Evolutionary conservation across 2,329 filamentous ascomycete species (phyloP), one percentile per base, ranked within the genome.

Genomic region (Bisporella sp.): DNA sequence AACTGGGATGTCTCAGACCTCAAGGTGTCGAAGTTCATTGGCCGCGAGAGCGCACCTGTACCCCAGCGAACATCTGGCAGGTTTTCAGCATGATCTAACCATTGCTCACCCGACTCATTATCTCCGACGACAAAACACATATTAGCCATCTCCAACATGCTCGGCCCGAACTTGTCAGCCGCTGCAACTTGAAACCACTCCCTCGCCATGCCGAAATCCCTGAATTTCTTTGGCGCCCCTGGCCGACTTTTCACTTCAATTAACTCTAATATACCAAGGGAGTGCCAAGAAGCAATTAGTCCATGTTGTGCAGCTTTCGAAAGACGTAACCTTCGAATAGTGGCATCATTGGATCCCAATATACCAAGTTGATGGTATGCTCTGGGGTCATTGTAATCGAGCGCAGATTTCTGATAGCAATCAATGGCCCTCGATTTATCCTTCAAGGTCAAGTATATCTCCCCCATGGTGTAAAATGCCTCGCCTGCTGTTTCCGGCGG

Each of bases 141-240:
- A 37, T 45, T 35, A 29, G 58, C 61, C 49, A 65, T 37, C 46
- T 60, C 62, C 43, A 65, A 29, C 58, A 64, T 62, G 42, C 61
- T 62, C 31, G 52, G 31, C 0, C 59, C 58, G 51, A 58, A 61
- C 4, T 59, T 59, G 6, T 54, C 54, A 11, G 48, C 45, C 37
- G 63, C 63, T 32, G 60, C 61, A 31, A 62, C 52, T 12, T 59
- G 40, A 37, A 60, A 60, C 62, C 62, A 65, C 45, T 65, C 63
- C 40, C 46, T 57, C 5, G 63, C 60, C 55, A 62, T 57, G 1
- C 59, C 60, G 52, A 58, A 64, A 37, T 57, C 59, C 3, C 46
- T 48, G 5, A 60, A 28, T 3, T 49, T 46, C 7, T 35, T 56
- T 5, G 46, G 43, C 30, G 46, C 49, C 8, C 45, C 45, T 3